A percentile compares a stretch with the other conserved stretches of the same genome.
Evolutionary conservation across 2,329 filamentous ascomycete genomes (phyloP).

Genomic region (Trichophyton schoenleinii): DNA sequence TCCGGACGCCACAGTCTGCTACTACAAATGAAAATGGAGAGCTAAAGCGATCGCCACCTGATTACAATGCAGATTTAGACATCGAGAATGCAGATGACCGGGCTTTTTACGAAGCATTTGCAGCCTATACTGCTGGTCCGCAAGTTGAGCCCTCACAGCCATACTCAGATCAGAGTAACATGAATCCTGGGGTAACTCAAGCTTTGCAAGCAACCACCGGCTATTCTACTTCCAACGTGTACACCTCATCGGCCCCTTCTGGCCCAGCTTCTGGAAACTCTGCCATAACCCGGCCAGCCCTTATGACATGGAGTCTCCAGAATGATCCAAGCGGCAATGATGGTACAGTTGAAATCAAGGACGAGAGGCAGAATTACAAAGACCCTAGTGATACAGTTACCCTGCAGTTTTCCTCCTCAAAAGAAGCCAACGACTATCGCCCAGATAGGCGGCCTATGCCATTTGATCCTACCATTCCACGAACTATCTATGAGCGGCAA

Average conservation of each 20-base stretch:
- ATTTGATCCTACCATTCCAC: constrained; percentile 21
- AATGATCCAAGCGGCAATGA: background rate
- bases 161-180: background rate
- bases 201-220: background rate
- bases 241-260: no score
- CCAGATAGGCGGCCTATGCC: constrained; percentile 7
- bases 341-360: background rate
- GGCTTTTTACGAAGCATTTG: background rate
- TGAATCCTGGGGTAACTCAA: background rate
- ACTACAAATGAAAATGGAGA: background rate
- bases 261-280: background rate
- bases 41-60: background rate
- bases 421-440: constrained; percentile 14
- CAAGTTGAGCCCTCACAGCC: background rate
- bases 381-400: background rate
- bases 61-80: background rate
- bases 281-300: background rate
- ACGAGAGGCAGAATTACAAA: background rate
- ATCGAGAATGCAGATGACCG: background rate
- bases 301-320: background rate
- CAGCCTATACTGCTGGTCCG: background rate
- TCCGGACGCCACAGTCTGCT: background rate
- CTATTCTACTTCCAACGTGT: no score
- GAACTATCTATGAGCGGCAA: constrained; percentile 12
- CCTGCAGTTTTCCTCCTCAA: constrained; percentile 13